Evolutionary conservation across 345 rosid species (phyloP), one percentile per base, ranked within the genome.

Genomic region (Rubroshorea leprosula): DNA sequence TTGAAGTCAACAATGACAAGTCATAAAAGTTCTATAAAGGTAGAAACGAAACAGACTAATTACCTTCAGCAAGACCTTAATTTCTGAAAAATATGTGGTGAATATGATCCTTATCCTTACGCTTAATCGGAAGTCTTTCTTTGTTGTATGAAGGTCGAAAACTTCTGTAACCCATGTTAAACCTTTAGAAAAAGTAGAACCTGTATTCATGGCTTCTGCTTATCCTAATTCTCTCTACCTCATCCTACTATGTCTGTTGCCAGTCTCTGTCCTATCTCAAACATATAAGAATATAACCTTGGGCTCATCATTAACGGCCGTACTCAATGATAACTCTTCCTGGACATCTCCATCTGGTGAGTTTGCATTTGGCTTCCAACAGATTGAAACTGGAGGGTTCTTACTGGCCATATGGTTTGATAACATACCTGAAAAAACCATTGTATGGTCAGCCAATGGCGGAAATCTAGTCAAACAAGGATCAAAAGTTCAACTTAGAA

Each of bases 311-410:
- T 63, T 78, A 29, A 53, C 59, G 5, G 81, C 83, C n/a, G 81
- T 81, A 19, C 21, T 17, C 11, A 39, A 51, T 15, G 49, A 17
- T 12, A 38, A 31, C 62, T 41, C 74, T 11, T 26, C 46, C 12
- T 72, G 83, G 87, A 2, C 20, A 48, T 81, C 82, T 0, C 73
- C 76, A 2, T 78, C 83, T 1, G 75, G 80, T 6, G 83, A 81
- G 2, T 78, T 81, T 12, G 76, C 83, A 7, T 81, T 81, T 8
- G 87, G 87, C 20, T 78, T 81, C 60, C 72, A 41, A 22, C 48
- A 64, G 24, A 46, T 78, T 0, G 59, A 51, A 2, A 55, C 14
- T 2, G 64, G 24, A 14, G 57, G 59, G 14, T 81, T 52, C 67
- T 38, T 78, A 7, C 51, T 76, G 5, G 76, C 80, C 39, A 70